A percentile compares a stretch with the other conserved stretches of the same genome.
These are phyloP conservation scores for Taxillus chinensis DNA, from an alignment of 164 flowering plant genomes.

Conservation along the genomic window DNA sequence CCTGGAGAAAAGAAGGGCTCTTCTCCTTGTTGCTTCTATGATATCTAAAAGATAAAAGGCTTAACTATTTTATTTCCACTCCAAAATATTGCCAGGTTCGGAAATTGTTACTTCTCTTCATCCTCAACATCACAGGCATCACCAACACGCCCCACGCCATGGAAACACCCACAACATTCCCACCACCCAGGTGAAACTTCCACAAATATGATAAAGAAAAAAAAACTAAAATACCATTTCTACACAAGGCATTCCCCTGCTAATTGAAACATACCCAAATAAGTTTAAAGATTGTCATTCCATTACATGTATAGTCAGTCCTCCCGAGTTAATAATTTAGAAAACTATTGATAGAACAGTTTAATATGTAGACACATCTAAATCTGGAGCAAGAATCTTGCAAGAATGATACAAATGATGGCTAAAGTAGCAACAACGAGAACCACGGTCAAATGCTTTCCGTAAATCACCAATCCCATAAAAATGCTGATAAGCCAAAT, in stretches of 20 bases:
- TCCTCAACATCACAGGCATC: constrained; percentile 12
- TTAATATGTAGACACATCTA: constrained; percentile 13
- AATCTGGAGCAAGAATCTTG: constrained; percentile 42
- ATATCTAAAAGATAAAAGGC: too few relatives aligned
- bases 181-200: constrained; percentile 15
- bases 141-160: not conserved
- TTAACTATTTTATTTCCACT: too few relatives aligned
- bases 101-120: constrained; percentile 42
- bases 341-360: constrained; percentile 1
- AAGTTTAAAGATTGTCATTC: too few relatives aligned
- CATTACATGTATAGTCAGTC: too few relatives aligned
- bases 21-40: too few relatives aligned
- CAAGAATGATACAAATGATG: constrained; percentile 38
- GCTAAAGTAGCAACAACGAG: constrained; percentile 61
- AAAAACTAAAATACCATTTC: too few relatives aligned
- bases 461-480: constrained; percentile 46
- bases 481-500: constrained; percentile 79
- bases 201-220: too few relatives aligned
- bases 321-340: too few relatives aligned
- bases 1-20: too few relatives aligned
- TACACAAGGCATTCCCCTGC: too few relatives aligned
- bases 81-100: constrained; percentile 44
- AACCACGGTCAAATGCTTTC: constrained; percentile 67
- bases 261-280: too few relatives aligned
- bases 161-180: not conserved